A percentile compares a stretch with the other conserved stretches of the same genome.
phyloP scores from a whole-genome alignment of 768 basidiomycete species.

The Suillus alpinus region DNA sequence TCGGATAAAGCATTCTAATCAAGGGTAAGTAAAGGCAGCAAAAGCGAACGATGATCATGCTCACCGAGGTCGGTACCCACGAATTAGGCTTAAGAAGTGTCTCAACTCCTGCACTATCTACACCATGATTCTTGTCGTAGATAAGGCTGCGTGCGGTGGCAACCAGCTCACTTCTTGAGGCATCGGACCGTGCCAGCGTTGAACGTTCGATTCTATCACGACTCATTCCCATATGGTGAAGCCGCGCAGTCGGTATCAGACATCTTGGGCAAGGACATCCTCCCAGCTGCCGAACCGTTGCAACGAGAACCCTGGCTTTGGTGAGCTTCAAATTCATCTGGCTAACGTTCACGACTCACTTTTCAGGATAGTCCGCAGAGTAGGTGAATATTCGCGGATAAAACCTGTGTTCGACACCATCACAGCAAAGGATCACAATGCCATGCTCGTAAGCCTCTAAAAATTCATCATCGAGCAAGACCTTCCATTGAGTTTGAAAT shows the following conservation, averaged over 20 bases:
- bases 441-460: conserved; percentile 14
- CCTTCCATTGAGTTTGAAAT: conserved; percentile 13
- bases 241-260: conserved; percentile 23
- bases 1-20: conserved; percentile 34
- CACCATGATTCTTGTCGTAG: background rate
- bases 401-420: conserved; percentile 10
- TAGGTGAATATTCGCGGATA: conserved; percentile 28
- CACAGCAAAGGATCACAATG: conserved; percentile 14
- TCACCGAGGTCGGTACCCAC: background rate
- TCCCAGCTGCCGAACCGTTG: conserved; percentile 37
- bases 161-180: background rate
- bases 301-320: conserved; percentile 30
- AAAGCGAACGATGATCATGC: background rate
- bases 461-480: conserved; percentile 13
- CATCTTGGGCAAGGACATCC: conserved; percentile 40
- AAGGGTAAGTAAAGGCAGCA: background rate
- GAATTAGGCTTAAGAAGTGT: background rate
- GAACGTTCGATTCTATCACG: conserved; percentile 15
- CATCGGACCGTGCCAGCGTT: background rate
- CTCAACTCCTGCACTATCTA: conserved; percentile 1
- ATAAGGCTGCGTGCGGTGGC: background rate
- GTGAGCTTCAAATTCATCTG: background rate
- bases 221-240: conserved; percentile 29
- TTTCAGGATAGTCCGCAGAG: conserved; percentile 33
- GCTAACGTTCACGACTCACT: conserved; percentile 15